phyloP scores from a whole-genome alignment of 2,329 filamentous ascomycete genomes.

The Xylaria sp. region DNA sequence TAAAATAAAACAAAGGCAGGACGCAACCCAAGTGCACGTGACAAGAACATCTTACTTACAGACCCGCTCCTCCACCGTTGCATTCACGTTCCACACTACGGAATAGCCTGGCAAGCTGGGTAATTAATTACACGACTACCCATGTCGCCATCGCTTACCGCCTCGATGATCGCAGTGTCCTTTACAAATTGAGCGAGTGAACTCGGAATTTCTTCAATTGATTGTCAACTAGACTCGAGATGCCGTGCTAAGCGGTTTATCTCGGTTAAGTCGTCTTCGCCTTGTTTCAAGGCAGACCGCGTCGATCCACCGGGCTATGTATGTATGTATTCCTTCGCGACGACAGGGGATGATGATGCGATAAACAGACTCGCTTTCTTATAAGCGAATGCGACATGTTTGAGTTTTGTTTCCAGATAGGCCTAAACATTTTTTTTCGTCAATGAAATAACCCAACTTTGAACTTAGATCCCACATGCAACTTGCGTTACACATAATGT shows the following conservation, averaged over 20 bases:
- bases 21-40: not conserved
- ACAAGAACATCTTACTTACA: constrained; percentile 14
- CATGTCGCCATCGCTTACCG: not conserved
- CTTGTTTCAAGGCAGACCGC: not conserved
- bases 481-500: not conserved
- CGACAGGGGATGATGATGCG: constrained; percentile 3
- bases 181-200: not conserved
- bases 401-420: constrained; percentile 43
- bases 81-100: constrained; percentile 43
- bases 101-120: not conserved
- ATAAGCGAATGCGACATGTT: constrained; percentile 39
- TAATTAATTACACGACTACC: not conserved
- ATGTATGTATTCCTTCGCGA: constrained; percentile 30
- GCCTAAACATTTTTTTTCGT: constrained; percentile 38
- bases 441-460: not conserved
- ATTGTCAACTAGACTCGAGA: constrained; percentile 33
- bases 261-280: constrained; percentile 38
- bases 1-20: not conserved
- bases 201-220: not conserved
- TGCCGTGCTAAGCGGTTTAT: not conserved
- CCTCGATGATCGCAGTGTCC: not conserved
- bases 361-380: too few relatives aligned
- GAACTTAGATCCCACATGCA: not conserved
- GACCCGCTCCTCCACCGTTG: constrained; percentile 24
- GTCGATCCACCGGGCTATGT: not conserved